Percentiles rank a stretch among this genome's conserved stretches.
Evolutionary conservation across 2,329 filamentous ascomycete genomes (phyloP).

Genomic region (Arthroderma sp.): DNA sequence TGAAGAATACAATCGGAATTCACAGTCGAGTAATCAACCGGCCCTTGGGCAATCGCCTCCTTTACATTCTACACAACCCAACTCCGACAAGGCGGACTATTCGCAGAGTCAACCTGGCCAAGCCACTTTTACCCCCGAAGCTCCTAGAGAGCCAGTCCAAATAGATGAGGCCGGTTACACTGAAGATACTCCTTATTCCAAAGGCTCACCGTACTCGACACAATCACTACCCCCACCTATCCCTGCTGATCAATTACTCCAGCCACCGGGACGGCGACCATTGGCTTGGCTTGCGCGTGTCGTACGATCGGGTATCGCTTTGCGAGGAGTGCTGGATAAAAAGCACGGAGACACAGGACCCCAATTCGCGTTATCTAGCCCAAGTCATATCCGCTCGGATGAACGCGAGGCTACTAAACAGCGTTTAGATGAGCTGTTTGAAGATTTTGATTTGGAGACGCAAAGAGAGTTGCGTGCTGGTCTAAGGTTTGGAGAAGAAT

Average conservation of each 20-base stretch:
- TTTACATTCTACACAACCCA: too few relatives aligned
- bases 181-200: too few relatives aligned
- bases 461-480: slow-evolving; percentile 29
- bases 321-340: slow-evolving; percentile 21
- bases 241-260: slow-evolving; percentile 5
- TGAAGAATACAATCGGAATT: too few relatives aligned
- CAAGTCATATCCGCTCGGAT: slow-evolving; percentile 5
- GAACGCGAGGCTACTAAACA: slow-evolving; percentile 15
- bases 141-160: too few relatives aligned
- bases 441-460: slow-evolving; percentile 24
- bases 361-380: slow-evolving; percentile 7
- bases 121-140: too few relatives aligned
- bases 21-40: not conserved
- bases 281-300: slow-evolving; percentile 20
- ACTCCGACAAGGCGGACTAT: too few relatives aligned
- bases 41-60: too few relatives aligned
- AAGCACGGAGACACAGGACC: slow-evolving; percentile 5
- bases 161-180: too few relatives aligned
- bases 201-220: too few relatives aligned
- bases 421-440: slow-evolving; percentile 23
- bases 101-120: too few relatives aligned
- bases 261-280: slow-evolving; percentile 11
- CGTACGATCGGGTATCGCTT: slow-evolving; percentile 25
- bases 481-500: slow-evolving; percentile 30
- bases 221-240: slow-evolving; percentile 10